Conservation (phyloP, 305 asterid species). For the Ajuga reptans region DNA sequence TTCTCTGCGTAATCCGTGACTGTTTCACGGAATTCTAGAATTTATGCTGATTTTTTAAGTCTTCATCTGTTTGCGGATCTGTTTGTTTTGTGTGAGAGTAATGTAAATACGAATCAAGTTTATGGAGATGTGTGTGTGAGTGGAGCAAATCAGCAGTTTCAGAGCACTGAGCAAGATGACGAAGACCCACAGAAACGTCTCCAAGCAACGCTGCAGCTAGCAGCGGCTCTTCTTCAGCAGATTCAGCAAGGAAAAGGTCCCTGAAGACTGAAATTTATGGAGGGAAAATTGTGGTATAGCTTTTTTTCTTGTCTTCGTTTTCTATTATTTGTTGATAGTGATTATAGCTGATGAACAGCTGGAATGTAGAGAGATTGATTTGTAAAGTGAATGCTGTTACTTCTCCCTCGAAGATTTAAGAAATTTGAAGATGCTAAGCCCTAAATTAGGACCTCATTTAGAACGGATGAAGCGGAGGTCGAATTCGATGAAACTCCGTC, state of each 20-base stretch:
- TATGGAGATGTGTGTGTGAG: conserved; percentile 7
- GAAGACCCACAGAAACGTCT: conserved; percentile 75
- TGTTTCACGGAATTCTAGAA: conserved; percentile 24
- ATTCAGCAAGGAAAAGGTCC: conserved; percentile 77
- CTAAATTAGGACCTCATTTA: conserved; percentile 18
- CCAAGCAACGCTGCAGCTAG: conserved; percentile 86
- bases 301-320: not conserved
- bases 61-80: conserved; percentile 20
- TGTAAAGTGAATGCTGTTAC: conserved; percentile 4
- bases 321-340: not conserved
- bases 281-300: not conserved
- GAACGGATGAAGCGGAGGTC: conserved; percentile 60
- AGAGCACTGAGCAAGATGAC: conserved; percentile 42
- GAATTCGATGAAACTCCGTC: conserved; percentile 52
- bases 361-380: conserved; percentile 7
- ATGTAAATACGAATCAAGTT: not conserved
- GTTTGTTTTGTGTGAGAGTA: conserved; percentile 10
- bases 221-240: conserved; percentile 91
- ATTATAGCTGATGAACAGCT: not conserved
- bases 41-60: conserved; percentile 7
- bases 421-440: conserved; percentile 19
- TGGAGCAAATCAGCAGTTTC: conserved; percentile 36
- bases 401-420: no score
- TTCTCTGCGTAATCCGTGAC: conserved; percentile 23
- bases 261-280: conserved; percentile 20